These are phyloP conservation scores for Penicillium nordicum DNA, from an alignment of 2,329 filamentous ascomycete species.

Conservation along the genomic window DNA sequence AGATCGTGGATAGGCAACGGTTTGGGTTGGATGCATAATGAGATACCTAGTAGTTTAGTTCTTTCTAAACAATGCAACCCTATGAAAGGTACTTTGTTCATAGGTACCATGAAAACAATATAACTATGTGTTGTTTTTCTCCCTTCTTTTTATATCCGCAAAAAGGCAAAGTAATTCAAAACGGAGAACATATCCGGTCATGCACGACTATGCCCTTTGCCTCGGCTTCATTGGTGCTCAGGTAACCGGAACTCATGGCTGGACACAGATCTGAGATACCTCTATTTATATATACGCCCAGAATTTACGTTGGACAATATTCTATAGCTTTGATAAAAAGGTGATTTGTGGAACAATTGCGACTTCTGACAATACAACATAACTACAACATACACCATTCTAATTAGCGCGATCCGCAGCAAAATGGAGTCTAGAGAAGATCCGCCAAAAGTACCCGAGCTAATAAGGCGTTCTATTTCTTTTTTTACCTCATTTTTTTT, in stretches of 20 bases:
- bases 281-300: not conserved
- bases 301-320: not conserved
- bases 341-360: constrained; percentile 16
- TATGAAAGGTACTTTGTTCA: not conserved
- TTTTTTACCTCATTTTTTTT: not conserved
- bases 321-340: not conserved
- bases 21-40: not conserved
- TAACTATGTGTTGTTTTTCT: too few species aligned
- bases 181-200: constrained; percentile 20
- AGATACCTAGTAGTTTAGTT: not conserved
- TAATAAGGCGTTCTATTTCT: not conserved
- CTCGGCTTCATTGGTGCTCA: constrained; percentile 21
- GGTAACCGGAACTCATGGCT: constrained; percentile 1
- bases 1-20: not conserved
- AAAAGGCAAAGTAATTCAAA: not conserved
- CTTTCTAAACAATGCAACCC: constrained; percentile 2
- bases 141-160: not conserved
- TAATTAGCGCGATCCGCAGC: constrained; percentile 8
- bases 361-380: not conserved
- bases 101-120: not conserved
- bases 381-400: not conserved
- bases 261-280: not conserved
- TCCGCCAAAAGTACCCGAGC: constrained; percentile 2
- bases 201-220: constrained; percentile 11
- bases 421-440: not conserved